Conservation (phyloP, 768 basidiomycete genomes). For the Phanerochaete sordida region DNA sequence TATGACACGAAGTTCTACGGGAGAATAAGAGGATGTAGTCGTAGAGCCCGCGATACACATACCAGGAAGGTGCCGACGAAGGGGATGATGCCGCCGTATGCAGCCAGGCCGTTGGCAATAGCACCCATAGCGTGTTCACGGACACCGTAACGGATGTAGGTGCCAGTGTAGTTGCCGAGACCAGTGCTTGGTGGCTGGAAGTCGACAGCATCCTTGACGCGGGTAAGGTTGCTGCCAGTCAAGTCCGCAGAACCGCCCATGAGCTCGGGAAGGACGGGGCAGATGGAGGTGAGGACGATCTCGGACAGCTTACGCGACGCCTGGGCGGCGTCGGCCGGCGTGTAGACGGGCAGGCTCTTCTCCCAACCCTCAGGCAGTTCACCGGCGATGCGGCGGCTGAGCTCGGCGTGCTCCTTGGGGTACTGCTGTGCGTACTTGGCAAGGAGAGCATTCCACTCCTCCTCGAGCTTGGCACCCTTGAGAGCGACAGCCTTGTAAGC, state of each 20-base stretch:
- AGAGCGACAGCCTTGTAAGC: conserved; percentile 63
- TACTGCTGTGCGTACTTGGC: conserved; percentile 70
- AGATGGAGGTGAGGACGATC: conserved; percentile 76
- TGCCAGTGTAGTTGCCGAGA: conserved; percentile 80
- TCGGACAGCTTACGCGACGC: conserved; percentile 94
- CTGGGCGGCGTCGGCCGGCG: conserved; percentile 75
- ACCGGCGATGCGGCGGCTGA: conserved; percentile 80
- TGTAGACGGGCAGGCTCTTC: conserved; percentile 81
- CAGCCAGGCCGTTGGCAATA: conserved; percentile 85
- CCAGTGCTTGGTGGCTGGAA: conserved; percentile 90
- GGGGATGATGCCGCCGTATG: conserved; percentile 90
- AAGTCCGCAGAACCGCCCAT: conserved; percentile 88
- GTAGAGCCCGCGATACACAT: conserved; percentile 15
- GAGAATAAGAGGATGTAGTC: background rate
- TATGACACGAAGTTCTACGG: conserved; percentile 91
- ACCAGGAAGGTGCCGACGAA: conserved; percentile 92
- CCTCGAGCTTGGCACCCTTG: conserved; percentile 72
- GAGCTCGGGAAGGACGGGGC: conserved; percentile 77
- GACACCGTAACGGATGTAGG: conserved; percentile 94
- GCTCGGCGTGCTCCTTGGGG: conserved; percentile 82
- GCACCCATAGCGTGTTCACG: conserved; percentile 98
- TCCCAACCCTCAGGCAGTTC: conserved; percentile 87
- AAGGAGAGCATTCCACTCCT: conserved; percentile 70
- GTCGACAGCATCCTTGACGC: conserved; percentile 79
- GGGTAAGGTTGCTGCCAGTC: conserved; percentile 90